Evolutionary conservation across 179 eudicot genomes (phyloP).

Genomic region (Amaranthus tricolor): DNA sequence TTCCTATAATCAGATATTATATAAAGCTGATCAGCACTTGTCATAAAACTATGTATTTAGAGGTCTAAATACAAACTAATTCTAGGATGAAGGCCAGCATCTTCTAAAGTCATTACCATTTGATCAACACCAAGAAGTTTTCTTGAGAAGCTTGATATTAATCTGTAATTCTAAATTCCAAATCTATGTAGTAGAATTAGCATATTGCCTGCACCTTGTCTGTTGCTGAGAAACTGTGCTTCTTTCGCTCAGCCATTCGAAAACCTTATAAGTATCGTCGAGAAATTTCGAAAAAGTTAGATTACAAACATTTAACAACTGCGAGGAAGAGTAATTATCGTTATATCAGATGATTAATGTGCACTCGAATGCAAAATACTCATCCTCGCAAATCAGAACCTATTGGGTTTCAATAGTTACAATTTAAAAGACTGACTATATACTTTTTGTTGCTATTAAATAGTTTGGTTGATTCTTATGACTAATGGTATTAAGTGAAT

Average conservation of each 20-base stretch:
- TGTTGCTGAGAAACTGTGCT: slow-evolving; percentile 50
- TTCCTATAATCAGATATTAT: too few species aligned
- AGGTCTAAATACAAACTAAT: slow-evolving; percentile 75
- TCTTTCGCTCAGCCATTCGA: slow-evolving; percentile 80
- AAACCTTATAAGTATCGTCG: slow-evolving; percentile 70
- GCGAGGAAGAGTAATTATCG: too few species aligned
- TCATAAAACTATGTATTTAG: neutral
- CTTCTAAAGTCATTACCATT: slow-evolving; percentile 56
- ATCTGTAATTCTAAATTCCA: slow-evolving; percentile 54
- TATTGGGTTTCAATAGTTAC: too few species aligned
- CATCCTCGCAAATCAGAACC: too few species aligned
- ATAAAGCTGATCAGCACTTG: too few species aligned
- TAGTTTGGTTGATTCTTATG: too few species aligned
- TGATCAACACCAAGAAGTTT: slow-evolving; percentile 75
- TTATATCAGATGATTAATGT: too few species aligned
- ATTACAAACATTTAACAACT: neutral
- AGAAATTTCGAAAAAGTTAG: neutral
- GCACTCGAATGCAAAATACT: too few species aligned
- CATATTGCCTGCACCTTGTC: slow-evolving; percentile 70
- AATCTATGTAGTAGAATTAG: slow-evolving; percentile 59
- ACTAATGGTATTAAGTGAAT: too few species aligned
- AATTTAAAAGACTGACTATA: too few species aligned
- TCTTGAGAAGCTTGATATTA: slow-evolving; percentile 77
- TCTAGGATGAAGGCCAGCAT: slow-evolving; percentile 76
- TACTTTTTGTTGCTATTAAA: too few species aligned